Base-by-base conservation (phyloP, 768 basidiomycete species). In the Suillus clintonianus region DNA sequence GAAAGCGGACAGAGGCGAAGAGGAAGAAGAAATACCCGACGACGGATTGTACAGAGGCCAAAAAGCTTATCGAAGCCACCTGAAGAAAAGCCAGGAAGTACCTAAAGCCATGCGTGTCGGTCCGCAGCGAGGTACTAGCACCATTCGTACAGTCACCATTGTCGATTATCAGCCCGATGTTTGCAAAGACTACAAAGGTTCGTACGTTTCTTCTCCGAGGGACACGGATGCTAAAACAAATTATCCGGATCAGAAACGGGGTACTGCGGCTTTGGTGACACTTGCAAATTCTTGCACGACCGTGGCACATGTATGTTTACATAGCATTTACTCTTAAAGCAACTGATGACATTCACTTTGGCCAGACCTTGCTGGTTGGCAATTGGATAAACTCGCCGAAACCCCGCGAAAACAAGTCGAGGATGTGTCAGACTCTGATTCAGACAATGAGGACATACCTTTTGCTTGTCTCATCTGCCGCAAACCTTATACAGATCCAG, bases 161-260 rank as follows among this genome's bases (percentile, higher is more conserved):
- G 85, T 93, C 53, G 97, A 99, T 81, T 99, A 98, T 78, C 97
- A 99, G 76, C 97, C 97, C 3, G 97, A 99, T 72, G 97, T 99
- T 19, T 99, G 97, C 79, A 99, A 99, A 77, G 97, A 99, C 77
- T 99, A 99, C 78, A 98, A 97, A 88, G 95, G 95, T 94, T 65
- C 62, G 89, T 83, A 64, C 64, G 24, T 59, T 61, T 60, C 32
- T 32, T 50, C 53, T 64, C 61, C 27, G 41, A 30, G 47, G 63
- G 19, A 59, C 55, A 32, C 57, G 67, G 39, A 68, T 27, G 10
- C 65, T 62, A 57, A 60, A 55, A 15, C 19, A 24, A 24, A 22
- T 34, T 47, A n/a, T 42, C 37, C 22, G 5, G 43, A 30, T 63
- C 55, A 97, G 97, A 99, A 81, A 99, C 97, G 59, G 97, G 97